Conservation (phyloP, 345 rosid species). For the Eucalyptus lansdowneana region DNA sequence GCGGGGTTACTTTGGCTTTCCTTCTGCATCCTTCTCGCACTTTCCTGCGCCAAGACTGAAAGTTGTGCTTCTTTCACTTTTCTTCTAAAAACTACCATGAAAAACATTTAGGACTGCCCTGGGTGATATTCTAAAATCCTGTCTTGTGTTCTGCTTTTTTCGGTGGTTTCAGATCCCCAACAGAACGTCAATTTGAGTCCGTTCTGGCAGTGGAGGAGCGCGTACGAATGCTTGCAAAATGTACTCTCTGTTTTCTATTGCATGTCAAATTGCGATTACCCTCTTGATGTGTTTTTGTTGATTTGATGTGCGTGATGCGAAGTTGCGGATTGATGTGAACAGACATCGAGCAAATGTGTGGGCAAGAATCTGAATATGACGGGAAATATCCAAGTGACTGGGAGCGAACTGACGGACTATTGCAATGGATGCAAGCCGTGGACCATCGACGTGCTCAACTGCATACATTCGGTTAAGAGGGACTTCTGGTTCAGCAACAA, state of each 20-base stretch:
- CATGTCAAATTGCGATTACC: background rate
- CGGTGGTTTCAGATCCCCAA: background rate
- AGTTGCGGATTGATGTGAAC: background rate
- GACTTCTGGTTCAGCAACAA: conserved; percentile 23
- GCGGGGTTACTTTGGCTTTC: background rate
- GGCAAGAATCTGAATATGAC: background rate
- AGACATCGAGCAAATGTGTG: background rate
- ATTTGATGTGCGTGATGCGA: background rate
- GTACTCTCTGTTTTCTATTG: background rate
- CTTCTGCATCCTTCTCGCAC: background rate
- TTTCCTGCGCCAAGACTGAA: background rate
- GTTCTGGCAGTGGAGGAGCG: conserved; percentile 19
- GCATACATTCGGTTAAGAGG: conserved; percentile 6
- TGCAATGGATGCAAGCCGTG: conserved; percentile 7
- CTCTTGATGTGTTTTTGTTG: background rate
- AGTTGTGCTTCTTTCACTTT: background rate
- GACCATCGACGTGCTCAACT: background rate
- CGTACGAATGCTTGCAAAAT: conserved; percentile 11
- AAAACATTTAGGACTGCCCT: background rate
- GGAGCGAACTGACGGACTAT: background rate
- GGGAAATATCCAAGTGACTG: conserved; percentile 2
- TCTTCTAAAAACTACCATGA: background rate
- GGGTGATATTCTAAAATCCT: background rate
- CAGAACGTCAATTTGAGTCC: conserved; percentile 13
- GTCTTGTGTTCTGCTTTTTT: background rate